Percentiles rank a stretch among this genome's conserved stretches.
Evolutionary conservation across 768 basidiomycete species (phyloP).

Genomic region (Cubamyces lactineus): DNA sequence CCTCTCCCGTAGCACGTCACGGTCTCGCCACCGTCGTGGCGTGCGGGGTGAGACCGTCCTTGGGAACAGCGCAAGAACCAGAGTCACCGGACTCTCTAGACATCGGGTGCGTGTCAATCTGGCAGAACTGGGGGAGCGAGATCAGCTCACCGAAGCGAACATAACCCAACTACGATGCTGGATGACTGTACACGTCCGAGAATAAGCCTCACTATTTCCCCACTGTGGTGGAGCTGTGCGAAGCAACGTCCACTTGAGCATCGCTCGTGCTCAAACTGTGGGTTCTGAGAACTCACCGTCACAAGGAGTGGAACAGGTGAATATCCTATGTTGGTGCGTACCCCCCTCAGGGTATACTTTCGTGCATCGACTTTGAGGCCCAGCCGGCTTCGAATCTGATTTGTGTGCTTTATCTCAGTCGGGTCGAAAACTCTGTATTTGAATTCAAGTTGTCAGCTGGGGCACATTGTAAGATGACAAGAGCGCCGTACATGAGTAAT

Average conservation of each 20-base stretch:
- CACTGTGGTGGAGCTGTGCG: conserved; percentile 15
- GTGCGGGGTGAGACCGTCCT: conserved; percentile 11
- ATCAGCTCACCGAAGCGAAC: conserved; percentile 1
- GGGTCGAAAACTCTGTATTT: too few relatives aligned
- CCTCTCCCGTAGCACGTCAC: not conserved
- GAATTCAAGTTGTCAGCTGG: too few relatives aligned
- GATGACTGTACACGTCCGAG: conserved; percentile 24
- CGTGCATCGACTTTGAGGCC: not conserved
- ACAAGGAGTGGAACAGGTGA: too few relatives aligned
- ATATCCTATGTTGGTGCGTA: not conserved
- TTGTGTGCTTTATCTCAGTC: too few relatives aligned
- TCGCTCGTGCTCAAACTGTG: not conserved
- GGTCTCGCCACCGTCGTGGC: not conserved
- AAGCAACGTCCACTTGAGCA: conserved; percentile 1
- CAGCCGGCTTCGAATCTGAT: not conserved
- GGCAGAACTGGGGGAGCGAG: conserved; percentile 5
- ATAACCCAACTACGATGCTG: not conserved
- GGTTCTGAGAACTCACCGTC: not conserved
- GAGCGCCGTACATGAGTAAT: too few relatives aligned
- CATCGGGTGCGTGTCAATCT: conserved; percentile 21
- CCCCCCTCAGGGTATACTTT: not conserved
- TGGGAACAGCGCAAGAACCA: not conserved
- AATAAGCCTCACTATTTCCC: conserved; percentile 20
- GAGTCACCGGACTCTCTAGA: conserved; percentile 17
- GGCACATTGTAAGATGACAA: too few relatives aligned